Evolutionary conservation across 176 grass and related monocot genomes (phyloP).

Genomic region (Juncus effusus): DNA sequence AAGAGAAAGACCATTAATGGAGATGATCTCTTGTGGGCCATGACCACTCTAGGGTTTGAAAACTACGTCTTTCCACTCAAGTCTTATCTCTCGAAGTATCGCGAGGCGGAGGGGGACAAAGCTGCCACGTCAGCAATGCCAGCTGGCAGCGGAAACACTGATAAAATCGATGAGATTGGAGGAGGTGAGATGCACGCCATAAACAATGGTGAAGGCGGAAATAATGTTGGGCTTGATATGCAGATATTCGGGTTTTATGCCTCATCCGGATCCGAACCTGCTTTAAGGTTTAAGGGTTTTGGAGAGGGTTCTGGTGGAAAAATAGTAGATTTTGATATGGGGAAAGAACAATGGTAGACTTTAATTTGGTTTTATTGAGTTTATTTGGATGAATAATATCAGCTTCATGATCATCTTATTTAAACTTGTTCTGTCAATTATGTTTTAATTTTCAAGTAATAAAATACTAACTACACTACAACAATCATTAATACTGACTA

Average conservation of each 20-base stretch:
- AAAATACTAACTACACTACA: no score
- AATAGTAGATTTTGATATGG: constrained; percentile 20
- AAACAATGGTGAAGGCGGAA: constrained; percentile 3
- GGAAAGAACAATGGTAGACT: constrained; percentile 23
- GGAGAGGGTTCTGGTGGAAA: constrained; percentile 10
- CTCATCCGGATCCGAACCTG: not conserved
- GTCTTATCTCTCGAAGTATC: constrained; percentile 60
- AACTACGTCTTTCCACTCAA: constrained; percentile 68
- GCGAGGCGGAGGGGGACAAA: constrained; percentile 84
- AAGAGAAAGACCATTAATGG: constrained; percentile 98
- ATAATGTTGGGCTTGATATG: constrained; percentile 4
- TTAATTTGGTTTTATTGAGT: not conserved
- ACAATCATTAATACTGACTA: no score
- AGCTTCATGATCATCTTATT: no score
- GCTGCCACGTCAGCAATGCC: constrained; percentile 26
- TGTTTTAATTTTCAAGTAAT: no score
- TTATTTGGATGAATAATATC: not conserved
- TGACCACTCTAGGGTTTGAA: constrained; percentile 87
- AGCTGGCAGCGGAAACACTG: constrained; percentile 1
- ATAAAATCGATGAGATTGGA: constrained; percentile 1
- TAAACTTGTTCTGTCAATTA: no score
- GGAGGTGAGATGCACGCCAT: not conserved
- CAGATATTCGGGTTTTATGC: constrained; percentile 26
- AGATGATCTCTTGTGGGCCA: constrained; percentile 90
- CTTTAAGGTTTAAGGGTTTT: not conserved